A percentile compares a stretch with the other conserved stretches of the same genome.
Evolutionary conservation across 1,284 basidiomycete genomes (phyloP).

Genomic region (Cryptococcus maquisensis): DNA sequence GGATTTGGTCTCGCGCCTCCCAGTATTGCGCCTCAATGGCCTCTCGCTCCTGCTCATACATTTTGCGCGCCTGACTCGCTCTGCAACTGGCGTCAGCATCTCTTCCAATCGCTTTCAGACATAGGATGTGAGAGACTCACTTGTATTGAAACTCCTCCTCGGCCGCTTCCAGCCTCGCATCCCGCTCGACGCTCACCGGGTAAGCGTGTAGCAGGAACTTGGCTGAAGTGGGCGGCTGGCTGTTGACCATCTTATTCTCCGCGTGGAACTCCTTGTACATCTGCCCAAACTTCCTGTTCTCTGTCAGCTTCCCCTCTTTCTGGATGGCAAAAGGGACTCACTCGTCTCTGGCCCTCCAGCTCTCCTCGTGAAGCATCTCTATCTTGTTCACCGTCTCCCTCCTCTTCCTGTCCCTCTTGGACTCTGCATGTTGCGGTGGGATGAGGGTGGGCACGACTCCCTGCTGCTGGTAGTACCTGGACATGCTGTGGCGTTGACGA

Average conservation of each 20-base stretch:
- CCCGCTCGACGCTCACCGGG: slow-evolving; percentile 51
- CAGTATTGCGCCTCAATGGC: slow-evolving; percentile 52
- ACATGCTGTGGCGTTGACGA: slow-evolving; percentile 2
- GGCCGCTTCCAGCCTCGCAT: slow-evolving; percentile 49
- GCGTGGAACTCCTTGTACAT: slow-evolving; percentile 46
- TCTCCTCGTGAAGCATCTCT: slow-evolving; percentile 50
- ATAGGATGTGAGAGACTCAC: slow-evolving; percentile 23
- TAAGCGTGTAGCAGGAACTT: slow-evolving; percentile 52
- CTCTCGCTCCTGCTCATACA: slow-evolving; percentile 52
- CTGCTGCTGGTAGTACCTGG: slow-evolving; percentile 5
- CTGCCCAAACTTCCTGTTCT: slow-evolving; percentile 46
- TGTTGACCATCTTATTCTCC: slow-evolving; percentile 44
- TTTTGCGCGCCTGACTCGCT: slow-evolving; percentile 35
- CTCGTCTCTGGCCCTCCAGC: slow-evolving; percentile 50
- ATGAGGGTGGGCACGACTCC: slow-evolving; percentile 29
- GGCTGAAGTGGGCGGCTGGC: slow-evolving; percentile 49
- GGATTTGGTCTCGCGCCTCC: slow-evolving; percentile 47
- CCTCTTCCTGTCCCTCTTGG: slow-evolving; percentile 53
- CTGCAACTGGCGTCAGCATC: slow-evolving; percentile 12
- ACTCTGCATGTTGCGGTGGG: slow-evolving; percentile 40
- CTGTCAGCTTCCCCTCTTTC: neutral
- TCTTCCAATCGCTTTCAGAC: neutral
- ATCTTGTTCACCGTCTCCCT: slow-evolving; percentile 54
- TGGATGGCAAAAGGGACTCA: slow-evolving; percentile 31
- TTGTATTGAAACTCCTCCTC: slow-evolving; percentile 51